Evolutionary conservation across 1,284 basidiomycete species (phyloP).

Genomic region (Papiliotrema flavescens): DNA sequence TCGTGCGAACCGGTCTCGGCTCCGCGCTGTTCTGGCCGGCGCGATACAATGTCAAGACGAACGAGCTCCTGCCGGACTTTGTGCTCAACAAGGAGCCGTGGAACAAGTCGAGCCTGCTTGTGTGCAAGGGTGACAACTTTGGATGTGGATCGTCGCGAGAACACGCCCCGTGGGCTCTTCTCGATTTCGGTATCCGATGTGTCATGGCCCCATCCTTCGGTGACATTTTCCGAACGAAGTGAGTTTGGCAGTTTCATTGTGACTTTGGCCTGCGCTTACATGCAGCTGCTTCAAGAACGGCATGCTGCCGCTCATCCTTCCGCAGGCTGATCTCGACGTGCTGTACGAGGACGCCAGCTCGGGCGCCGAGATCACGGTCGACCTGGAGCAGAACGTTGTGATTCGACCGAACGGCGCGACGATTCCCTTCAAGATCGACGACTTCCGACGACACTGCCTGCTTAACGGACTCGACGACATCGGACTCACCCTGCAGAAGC

Average conservation of each 20-base stretch:
- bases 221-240: constrained; percentile 72
- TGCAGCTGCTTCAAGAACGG: constrained; percentile 90
- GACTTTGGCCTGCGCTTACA: constrained; percentile 2
- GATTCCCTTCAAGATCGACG: constrained; percentile 73
- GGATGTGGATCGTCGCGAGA: constrained; percentile 92
- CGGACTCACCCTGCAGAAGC: constrained; percentile 80
- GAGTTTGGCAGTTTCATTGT: constrained; percentile 7
- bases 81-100: constrained; percentile 84
- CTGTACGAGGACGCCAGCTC: constrained; percentile 77
- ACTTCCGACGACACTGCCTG: constrained; percentile 86
- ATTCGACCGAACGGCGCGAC: constrained; percentile 65
- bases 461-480: constrained; percentile 93
- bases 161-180: constrained; percentile 95
- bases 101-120: constrained; percentile 73
- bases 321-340: constrained; percentile 69
- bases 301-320: constrained; percentile 78
- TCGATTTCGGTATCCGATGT: constrained; percentile 90
- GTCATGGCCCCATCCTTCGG: constrained; percentile 91
- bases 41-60: constrained; percentile 74
- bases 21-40: constrained; percentile 81
- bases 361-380: constrained; percentile 78
- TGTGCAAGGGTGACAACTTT: constrained; percentile 89
- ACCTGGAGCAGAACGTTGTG: constrained; percentile 83
- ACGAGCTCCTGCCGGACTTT: constrained; percentile 73
- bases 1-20: constrained; percentile 90